Evolutionary conservation across 768 basidiomycete genomes (phyloP).

Genomic region (Mycena indigotica): DNA sequence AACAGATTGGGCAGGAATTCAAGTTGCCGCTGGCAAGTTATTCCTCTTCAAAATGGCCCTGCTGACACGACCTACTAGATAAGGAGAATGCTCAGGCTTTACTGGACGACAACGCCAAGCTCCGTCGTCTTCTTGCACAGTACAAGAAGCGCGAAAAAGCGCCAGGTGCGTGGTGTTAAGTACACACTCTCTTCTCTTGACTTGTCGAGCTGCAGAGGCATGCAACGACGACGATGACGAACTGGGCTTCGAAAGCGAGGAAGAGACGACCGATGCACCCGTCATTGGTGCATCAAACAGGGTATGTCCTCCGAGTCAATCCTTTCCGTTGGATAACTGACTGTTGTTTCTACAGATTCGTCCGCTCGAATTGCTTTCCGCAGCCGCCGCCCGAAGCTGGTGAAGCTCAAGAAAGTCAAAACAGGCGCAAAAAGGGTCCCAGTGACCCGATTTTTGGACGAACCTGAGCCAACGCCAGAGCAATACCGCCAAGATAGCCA

Average conservation of each 20-base stretch:
- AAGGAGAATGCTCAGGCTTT: not conserved
- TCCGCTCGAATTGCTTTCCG: not conserved
- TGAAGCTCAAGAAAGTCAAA: not conserved
- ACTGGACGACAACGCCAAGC: not conserved
- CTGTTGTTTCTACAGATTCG: not conserved
- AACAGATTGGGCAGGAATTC: slow-evolving; percentile 9
- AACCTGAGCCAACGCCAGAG: not conserved
- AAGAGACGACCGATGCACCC: not conserved
- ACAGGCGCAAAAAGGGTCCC: not conserved
- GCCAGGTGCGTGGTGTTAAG: not conserved
- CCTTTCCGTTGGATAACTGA: not conserved
- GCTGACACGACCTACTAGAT: not conserved
- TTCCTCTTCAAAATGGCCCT: too few species aligned
- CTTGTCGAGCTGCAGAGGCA: not conserved
- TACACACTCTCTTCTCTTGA: not conserved
- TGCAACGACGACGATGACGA: not conserved
- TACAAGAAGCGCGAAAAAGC: not conserved
- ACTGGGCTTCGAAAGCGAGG: not conserved
- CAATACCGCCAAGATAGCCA: not conserved
- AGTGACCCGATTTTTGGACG: not conserved
- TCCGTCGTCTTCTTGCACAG: not conserved
- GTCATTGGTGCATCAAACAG: not conserved
- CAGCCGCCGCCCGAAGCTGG: not conserved
- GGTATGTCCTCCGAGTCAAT: not conserved
- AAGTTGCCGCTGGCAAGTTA: slow-evolving; percentile 6